Conservation (phyloP, 768 basidiomycete genomes). For the Omphalotus guepiniiformis region DNA sequence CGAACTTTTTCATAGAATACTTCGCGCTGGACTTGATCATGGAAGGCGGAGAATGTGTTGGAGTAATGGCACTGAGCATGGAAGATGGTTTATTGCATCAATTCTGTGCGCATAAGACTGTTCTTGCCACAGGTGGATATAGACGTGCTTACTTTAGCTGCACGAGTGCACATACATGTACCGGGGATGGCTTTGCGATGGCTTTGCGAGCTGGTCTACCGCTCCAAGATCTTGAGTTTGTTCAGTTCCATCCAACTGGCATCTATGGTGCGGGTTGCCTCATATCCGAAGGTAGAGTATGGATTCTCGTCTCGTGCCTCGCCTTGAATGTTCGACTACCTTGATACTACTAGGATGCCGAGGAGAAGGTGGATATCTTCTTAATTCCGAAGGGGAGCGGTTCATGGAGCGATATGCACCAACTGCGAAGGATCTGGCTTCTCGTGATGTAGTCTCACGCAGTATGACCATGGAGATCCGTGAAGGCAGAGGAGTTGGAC, state of each 20-base stretch:
- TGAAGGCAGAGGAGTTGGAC: conserved; percentile 97
- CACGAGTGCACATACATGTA: conserved; percentile 98
- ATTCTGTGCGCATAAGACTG: conserved; percentile 97
- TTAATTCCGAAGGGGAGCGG: conserved; percentile 98
- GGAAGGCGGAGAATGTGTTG: conserved; percentile 98
- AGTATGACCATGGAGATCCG: conserved; percentile 99
- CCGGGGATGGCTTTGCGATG: conserved; percentile 99
- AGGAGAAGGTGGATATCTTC: conserved; percentile 97
- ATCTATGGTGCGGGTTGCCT: conserved; percentile 99
- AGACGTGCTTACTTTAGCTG: conserved; percentile 98
- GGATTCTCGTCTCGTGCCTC: neutral
- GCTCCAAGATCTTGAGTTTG: conserved; percentile 95
- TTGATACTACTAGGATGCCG: conserved; percentile 69
- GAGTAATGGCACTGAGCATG: conserved; percentile 99
- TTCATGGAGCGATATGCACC: conserved; percentile 99
- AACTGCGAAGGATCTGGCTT: conserved; percentile 98
- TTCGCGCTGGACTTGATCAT: conserved; percentile 99
- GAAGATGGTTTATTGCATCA: conserved; percentile 99
- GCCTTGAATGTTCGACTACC: neutral
- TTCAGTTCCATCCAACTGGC: conserved; percentile 99
- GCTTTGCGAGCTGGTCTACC: conserved; percentile 94
- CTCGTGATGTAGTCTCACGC: conserved; percentile 98
- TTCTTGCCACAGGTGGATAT: conserved; percentile 96
- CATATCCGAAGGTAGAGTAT: conserved; percentile 84
- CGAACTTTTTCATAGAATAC: conserved; percentile 99